These are phyloP conservation scores for Evernia prunastri DNA, from an alignment of 495 filamentous ascomycete species.

Conservation along the genomic window DNA sequence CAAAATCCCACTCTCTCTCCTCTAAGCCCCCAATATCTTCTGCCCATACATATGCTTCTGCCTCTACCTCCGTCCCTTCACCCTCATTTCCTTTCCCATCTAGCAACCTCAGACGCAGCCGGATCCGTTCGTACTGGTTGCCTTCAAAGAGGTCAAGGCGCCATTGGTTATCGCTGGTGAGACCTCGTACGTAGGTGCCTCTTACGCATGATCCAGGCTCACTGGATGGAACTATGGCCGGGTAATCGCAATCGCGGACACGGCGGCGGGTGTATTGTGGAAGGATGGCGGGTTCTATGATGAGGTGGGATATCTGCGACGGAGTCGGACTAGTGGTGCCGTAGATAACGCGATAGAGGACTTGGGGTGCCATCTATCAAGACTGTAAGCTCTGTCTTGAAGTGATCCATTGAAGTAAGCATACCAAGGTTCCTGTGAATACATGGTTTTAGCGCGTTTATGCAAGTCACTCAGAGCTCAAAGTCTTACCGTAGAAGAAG, in stretches of 20 bases:
- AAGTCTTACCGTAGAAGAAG: constrained; percentile 50
- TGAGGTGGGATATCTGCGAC: constrained; percentile 49
- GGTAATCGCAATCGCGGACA: constrained; percentile 67
- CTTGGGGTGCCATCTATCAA: constrained; percentile 65
- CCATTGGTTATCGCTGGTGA: constrained; percentile 68
- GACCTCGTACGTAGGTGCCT: constrained; percentile 71
- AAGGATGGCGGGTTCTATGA: constrained; percentile 68
- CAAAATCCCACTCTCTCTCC: constrained; percentile 73
- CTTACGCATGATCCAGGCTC: constrained; percentile 47
- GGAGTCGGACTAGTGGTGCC: constrained; percentile 45
- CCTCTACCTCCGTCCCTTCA: constrained; percentile 53
- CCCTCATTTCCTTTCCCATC: constrained; percentile 34
- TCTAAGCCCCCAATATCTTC: constrained; percentile 47
- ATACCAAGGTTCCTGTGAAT: constrained; percentile 31
- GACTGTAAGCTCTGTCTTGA: constrained; percentile 31
- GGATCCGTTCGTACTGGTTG: constrained; percentile 55
- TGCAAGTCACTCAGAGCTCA: not conserved
- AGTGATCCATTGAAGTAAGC: constrained; percentile 19
- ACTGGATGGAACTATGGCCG: constrained; percentile 58
- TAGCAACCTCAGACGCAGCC: constrained; percentile 55
- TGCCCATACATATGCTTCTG: constrained; percentile 76
- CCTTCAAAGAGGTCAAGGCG: constrained; percentile 85
- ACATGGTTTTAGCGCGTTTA: not conserved
- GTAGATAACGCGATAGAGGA: constrained; percentile 80
- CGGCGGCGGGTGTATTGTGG: constrained; percentile 63